phyloP scores from a whole-genome alignment of 2,329 filamentous ascomycete genomes.

The Fusarium phyllophilum region DNA sequence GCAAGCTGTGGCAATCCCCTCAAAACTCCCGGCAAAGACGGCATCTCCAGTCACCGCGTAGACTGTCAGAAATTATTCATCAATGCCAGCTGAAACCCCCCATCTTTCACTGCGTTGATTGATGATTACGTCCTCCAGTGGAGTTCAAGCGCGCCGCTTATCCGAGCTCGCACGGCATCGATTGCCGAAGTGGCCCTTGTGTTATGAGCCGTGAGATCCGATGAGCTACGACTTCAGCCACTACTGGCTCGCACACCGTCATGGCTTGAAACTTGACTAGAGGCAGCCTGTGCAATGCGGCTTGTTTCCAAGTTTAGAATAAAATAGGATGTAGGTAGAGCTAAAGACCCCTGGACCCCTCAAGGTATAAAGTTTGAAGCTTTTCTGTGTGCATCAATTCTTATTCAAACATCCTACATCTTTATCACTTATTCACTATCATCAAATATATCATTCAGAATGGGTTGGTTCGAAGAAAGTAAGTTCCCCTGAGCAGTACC shows the following conservation, averaged over 20 bases:
- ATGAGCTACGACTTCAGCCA: not conserved
- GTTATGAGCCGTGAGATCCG: constrained; percentile 37
- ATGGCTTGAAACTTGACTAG: constrained; percentile 1
- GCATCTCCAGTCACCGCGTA: not conserved
- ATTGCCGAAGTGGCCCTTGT: constrained; percentile 18
- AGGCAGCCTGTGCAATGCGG: not conserved
- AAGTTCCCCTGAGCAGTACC: fast-evolving
- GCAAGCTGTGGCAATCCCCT: not conserved
- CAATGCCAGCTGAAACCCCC: not conserved
- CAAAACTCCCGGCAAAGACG: not conserved
- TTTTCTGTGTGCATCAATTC: not conserved
- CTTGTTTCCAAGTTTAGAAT: constrained; percentile 10
- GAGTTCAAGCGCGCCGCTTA: constrained; percentile 29
- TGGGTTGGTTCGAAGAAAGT: constrained; percentile 27
- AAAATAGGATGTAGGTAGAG: too few species aligned
- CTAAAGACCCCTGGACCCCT: constrained; percentile 1
- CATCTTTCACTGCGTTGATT: not conserved
- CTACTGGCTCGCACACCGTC: not conserved
- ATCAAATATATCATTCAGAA: not conserved
- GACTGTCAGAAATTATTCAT: not conserved
- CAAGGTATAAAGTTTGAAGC: constrained; percentile 12
- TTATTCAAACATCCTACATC: not conserved
- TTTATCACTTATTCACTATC: not conserved
- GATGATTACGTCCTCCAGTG: constrained; percentile 4
- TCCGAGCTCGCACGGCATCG: constrained; percentile 27